Base-by-base conservation (phyloP, 768 basidiomycete genomes). In the Kockovaella imperatae region DNA sequence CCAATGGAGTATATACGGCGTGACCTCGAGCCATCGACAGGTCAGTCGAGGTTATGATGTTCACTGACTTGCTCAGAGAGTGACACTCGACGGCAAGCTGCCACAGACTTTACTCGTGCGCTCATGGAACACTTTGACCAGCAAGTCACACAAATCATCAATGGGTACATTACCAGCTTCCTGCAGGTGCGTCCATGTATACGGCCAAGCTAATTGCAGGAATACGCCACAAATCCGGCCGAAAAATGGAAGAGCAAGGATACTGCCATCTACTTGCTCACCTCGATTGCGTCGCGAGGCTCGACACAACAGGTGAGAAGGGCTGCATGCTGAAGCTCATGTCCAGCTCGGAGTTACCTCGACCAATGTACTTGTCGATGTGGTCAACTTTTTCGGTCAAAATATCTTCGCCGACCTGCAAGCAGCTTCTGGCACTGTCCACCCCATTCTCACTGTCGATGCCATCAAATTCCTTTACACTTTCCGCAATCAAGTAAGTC, bases 391-490 rank as follows among this genome's bases (percentile, higher is more conserved):
- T 75, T 99, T 97, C 75, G 86, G 86, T 14, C 83, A 89, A 18
- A 80, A 95, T 61, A 84, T 96, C 13, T 87, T 83, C 66, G 77
- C 82, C 53, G 95, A 99, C 70, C 74, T 97, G 32, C 83, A 81
- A 53, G 83, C 86, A 2, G 74, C 74, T 1, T 74, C 78, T 4
- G 80, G 81, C 3, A 72, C 75, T 13, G 83, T 86, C 0, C 85
- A 95, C 62, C 86, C 90, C 1, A 87, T 96, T 58, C 75, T 99
- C 35, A 87, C 91, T 64, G 90, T 93, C 23, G 90, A 97, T 69
- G 90, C 91, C 7, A 96, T 97, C 69, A 83, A 89, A 40, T 97
- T 88, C 75, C 72, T 97, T 42, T 77, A 87, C 63, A 93, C 88
- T 0, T 97, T 99, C 79, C 77, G 93, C n/a, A 88, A 89, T 63